Conservation (phyloP, 2,329 filamentous ascomycete genomes). For the Hypoxylon sp. region DNA sequence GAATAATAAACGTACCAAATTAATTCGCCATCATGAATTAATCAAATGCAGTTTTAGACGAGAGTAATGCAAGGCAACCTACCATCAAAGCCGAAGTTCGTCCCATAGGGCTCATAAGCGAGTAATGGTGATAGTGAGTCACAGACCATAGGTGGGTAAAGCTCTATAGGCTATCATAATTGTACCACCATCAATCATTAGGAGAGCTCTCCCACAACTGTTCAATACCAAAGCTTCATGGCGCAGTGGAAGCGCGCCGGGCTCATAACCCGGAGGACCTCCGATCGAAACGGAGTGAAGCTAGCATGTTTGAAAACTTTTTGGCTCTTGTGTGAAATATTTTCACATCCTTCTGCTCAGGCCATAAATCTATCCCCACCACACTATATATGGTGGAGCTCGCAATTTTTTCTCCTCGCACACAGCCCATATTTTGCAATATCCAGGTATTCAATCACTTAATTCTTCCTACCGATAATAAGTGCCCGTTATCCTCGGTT, state of each 20-base stretch:
- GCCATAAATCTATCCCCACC: slow-evolving; percentile 20
- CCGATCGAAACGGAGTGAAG: slow-evolving; percentile 48
- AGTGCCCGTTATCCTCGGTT: not conserved
- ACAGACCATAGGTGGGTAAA: slow-evolving; percentile 12
- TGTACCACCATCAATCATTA: not conserved
- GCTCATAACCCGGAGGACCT: slow-evolving; percentile 50
- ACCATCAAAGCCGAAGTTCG: not conserved
- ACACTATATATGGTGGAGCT: slow-evolving; percentile 16
- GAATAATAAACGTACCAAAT: no score
- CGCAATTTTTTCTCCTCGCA: not conserved
- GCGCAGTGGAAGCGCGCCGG: slow-evolving; percentile 50
- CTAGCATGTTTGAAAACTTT: slow-evolving; percentile 29
- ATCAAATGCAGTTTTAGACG: no score
- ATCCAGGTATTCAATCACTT: not conserved
- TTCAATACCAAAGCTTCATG: slow-evolving; percentile 43
- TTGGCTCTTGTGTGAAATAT: not conserved
- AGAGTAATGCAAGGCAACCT: no score
- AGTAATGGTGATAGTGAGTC: slow-evolving; percentile 3
- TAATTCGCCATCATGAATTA: no score
- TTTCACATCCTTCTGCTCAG: slow-evolving; percentile 1
- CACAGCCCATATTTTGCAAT: not conserved
- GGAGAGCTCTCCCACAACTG: not conserved
- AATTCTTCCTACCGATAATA: not conserved
- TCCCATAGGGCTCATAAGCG: slow-evolving; percentile 9
- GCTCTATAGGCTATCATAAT: slow-evolving; percentile 13